Evolutionary conservation across 805 yeast species (phyloP).

Genomic region (Teunomyces barrocoloradensis): DNA sequence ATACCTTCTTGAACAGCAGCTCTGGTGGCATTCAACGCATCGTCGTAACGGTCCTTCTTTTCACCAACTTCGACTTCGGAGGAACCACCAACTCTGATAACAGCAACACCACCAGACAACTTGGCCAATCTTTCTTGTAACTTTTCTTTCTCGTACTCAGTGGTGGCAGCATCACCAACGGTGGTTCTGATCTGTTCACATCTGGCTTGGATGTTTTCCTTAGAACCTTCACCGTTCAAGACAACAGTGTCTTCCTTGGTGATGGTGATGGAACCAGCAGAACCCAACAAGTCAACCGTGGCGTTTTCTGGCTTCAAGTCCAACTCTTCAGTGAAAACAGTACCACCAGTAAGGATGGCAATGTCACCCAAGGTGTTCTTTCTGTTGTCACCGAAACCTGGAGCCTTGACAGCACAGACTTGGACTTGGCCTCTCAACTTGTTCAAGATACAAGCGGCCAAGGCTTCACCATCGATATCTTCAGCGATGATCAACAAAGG

Average conservation of each 20-base stretch:
- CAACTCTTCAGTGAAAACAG: constrained; percentile 86
- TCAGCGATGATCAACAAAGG: constrained; percentile 93
- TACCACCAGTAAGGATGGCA: constrained; percentile 93
- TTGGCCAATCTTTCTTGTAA: constrained; percentile 96
- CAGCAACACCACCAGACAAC: constrained; percentile 98
- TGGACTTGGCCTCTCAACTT: constrained; percentile 98
- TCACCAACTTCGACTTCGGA: constrained; percentile 98
- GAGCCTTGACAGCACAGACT: constrained; percentile 96
- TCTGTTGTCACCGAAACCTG: constrained; percentile 99
- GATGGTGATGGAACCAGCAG: constrained; percentile 86
- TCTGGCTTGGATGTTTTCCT: constrained; percentile 77
- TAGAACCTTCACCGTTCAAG: constrained; percentile 87
- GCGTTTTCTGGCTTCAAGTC: constrained; percentile 96
- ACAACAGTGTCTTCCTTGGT: constrained; percentile 95
- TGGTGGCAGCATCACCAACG: constrained; percentile 68
- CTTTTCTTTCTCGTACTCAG: constrained; percentile 94
- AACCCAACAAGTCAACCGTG: constrained; percentile 83
- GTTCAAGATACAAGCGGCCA: constrained; percentile 96
- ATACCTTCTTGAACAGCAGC: constrained; percentile 99
- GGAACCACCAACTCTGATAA: constrained; percentile 94
- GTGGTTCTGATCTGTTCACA: constrained; percentile 90
- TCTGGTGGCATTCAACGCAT: constrained; percentile 97
- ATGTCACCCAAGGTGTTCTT: constrained; percentile 94
- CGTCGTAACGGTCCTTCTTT: constrained; percentile 98
- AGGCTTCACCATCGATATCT: constrained; percentile 96